Evolutionary conservation across 805 yeast genomes (phyloP).

Genomic region (Candida hungchunana): DNA sequence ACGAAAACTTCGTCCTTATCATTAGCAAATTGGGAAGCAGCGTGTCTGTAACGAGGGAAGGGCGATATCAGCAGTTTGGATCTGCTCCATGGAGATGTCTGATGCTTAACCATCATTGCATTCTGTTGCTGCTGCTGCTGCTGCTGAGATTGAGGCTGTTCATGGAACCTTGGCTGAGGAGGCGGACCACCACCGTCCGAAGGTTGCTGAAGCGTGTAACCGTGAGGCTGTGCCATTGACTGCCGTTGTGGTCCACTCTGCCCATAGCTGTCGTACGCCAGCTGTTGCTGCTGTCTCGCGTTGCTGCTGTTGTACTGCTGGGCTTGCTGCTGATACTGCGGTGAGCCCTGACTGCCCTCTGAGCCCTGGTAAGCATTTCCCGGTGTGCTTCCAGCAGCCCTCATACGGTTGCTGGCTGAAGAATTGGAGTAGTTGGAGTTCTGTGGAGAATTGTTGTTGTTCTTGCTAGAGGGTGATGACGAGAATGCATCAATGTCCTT

Average conservation of each 20-base stretch:
- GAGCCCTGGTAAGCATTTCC: too few relatives aligned
- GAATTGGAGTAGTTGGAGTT: slow-evolving; percentile 20
- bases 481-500: slow-evolving; percentile 26
- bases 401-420: slow-evolving; percentile 9
- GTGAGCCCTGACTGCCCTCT: slow-evolving; percentile 16
- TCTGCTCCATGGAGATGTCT: slow-evolving; percentile 57
- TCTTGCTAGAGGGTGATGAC: slow-evolving; percentile 17
- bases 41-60: slow-evolving; percentile 92
- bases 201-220: slow-evolving; percentile 7
- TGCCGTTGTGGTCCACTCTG: slow-evolving; percentile 23
- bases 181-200: slow-evolving; percentile 7
- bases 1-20: slow-evolving; percentile 78
- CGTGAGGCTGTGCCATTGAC: slow-evolving; percentile 9
- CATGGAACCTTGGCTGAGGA: slow-evolving; percentile 7
- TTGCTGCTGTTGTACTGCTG: too few relatives aligned
- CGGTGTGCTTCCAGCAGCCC: slow-evolving; percentile 1
- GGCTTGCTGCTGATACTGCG: slow-evolving; percentile 8
- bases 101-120: too few relatives aligned
- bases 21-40: slow-evolving; percentile 70
- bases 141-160: slow-evolving; percentile 16
- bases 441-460: slow-evolving; percentile 22
- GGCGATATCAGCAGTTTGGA: slow-evolving; percentile 70
- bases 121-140: slow-evolving; percentile 25
- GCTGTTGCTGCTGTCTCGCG: too few relatives aligned
- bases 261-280: slow-evolving; percentile 21